These are phyloP conservation scores for Mortierella alpina DNA, from an alignment of 192 early-diverging fungal species.

Conservation along the genomic window DNA sequence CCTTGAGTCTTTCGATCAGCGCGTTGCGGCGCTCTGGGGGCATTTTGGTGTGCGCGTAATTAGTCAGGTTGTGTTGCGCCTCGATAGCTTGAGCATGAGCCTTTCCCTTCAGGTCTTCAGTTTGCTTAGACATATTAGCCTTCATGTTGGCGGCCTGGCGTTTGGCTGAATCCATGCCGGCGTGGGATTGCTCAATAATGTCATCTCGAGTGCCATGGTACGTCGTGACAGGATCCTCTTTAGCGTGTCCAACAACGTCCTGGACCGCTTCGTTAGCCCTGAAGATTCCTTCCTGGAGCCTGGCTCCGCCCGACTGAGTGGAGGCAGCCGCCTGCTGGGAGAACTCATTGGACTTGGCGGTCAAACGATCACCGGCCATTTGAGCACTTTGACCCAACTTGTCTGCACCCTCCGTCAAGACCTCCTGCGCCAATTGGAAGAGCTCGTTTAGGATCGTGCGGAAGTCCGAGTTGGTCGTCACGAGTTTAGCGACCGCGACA, in stretches of 20 bases:
- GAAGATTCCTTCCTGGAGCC: constrained; percentile 25
- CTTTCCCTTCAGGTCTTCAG: constrained; percentile 7
- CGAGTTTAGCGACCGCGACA: constrained; percentile 46
- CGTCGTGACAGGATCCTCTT: constrained; percentile 16
- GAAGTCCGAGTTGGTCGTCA: constrained; percentile 55
- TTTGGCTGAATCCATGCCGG: constrained; percentile 1
- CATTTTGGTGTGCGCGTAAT: constrained; percentile 35
- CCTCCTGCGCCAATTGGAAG: constrained; percentile 44
- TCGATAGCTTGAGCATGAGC: constrained; percentile 3
- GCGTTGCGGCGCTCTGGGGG: constrained; percentile 37
- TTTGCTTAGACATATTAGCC: constrained; percentile 1
- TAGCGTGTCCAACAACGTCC: background rate
- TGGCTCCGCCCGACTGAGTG: background rate
- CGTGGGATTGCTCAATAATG: background rate
- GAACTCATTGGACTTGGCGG: constrained; percentile 11
- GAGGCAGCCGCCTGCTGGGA: background rate
- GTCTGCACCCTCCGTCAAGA: constrained; percentile 34
- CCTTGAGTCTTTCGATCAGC: constrained; percentile 49
- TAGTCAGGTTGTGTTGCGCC: constrained; percentile 17
- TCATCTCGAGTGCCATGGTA: background rate
- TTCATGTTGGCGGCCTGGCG: constrained; percentile 8
- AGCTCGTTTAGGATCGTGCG: constrained; percentile 46
- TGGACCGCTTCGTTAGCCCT: constrained; percentile 5
- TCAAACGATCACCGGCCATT: background rate
- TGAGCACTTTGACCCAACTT: constrained; percentile 29